These are phyloP conservation scores for Metarhizium humberi DNA, from an alignment of 2,329 filamentous ascomycete species.

Conservation along the genomic window DNA sequence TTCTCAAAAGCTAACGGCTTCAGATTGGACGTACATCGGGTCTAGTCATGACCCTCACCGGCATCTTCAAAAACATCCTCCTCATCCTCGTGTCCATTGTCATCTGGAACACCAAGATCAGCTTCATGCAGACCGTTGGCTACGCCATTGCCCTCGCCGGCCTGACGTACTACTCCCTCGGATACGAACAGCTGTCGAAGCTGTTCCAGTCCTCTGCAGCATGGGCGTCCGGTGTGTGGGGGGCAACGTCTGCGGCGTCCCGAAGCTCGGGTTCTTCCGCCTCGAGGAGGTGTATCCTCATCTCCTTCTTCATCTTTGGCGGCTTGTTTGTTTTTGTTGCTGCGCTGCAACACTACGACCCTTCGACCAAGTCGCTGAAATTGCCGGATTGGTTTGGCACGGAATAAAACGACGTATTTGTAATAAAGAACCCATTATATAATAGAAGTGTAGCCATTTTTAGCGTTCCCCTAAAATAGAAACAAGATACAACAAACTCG, in stretches of 20 bases:
- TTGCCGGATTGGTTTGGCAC: constrained; percentile 7
- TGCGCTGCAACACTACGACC: constrained; percentile 7
- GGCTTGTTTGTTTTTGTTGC: constrained; percentile 10
- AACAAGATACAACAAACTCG: no score
- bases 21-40: constrained; percentile 85
- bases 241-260: constrained; percentile 12
- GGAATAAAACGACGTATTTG: constrained; percentile 1
- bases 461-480: no score
- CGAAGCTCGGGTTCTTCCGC: background rate
- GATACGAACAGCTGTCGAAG: constrained; percentile 24
- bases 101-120: constrained; percentile 68
- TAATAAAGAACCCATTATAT: background rate
- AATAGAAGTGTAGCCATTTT: background rate
- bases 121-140: constrained; percentile 63
- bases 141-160: constrained; percentile 60
- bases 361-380: background rate
- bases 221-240: constrained; percentile 15
- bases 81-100: constrained; percentile 68
- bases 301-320: constrained; percentile 7
- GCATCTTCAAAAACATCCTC: constrained; percentile 82
- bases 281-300: constrained; percentile 8
- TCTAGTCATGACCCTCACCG: constrained; percentile 75
- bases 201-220: constrained; percentile 12
- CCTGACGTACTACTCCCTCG: constrained; percentile 39
- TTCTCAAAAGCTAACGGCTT: constrained; percentile 6